Base-by-base conservation (phyloP, 179 eudicot genomes). In the Silene noctiflora region DNA sequence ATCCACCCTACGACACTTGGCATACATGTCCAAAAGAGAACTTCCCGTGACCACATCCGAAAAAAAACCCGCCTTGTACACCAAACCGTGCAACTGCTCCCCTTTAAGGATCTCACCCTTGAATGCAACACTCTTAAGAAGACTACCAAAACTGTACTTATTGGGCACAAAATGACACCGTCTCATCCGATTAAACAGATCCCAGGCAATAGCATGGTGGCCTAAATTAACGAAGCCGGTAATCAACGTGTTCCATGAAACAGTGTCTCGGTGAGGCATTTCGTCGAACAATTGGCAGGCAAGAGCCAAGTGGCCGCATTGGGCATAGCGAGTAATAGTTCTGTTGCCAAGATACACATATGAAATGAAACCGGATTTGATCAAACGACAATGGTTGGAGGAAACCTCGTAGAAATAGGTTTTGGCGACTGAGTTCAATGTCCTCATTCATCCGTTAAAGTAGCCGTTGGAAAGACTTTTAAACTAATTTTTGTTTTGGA, bases 11-110 rank as follows among this genome's bases (percentile, higher is more conserved):
- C 82, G 82, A 80, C 91, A 91, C 82, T 89, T 91, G 3, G 87
- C 85, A 84, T 91, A 92, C 97, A 91, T 89, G 60, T 87, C 90
- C 77, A 91, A 77, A 82, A 92, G 88, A 20, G 97, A 88, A 84
- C 96, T 91, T 10, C 81, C 84, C 24, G 86, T 72, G 55, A 82
- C 84, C 48, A 85, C 91, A 85, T 92, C 84, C 33, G 72, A 83
- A 12, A 76, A 73, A 74, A 44, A 85, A 21, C 88, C 92, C 71
- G 71, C 81, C 85, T 92, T 91, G 42, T 88, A 56, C 6, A 87
- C 42, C 79, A 86, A 48, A 3, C 87, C 77, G 83, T 92, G 97
- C 74, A 86, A 79, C 78, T 89, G 96, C 73, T 84, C 76, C 81
- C 97, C 96, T 48, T 69, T 74, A 73, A 69, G 35, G 51, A 89